Evolutionary conservation across 1,139 yeast species (phyloP), one percentile per base, ranked within the genome.

Genomic region (Nakaseomyces kungkrabaensis): DNA sequence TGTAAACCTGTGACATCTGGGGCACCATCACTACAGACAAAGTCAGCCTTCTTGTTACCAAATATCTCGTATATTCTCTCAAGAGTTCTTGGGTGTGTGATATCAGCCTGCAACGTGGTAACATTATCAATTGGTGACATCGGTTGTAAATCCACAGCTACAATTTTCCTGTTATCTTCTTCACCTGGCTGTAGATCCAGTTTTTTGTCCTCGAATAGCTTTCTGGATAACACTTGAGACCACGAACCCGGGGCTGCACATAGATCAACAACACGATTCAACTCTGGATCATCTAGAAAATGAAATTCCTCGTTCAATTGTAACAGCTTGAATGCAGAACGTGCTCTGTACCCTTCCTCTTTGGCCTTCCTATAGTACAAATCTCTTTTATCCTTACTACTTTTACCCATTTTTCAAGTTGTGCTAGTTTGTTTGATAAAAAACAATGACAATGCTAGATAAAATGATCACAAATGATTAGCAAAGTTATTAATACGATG

Each of bases 171-270:
- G 32, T 62, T 63, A 6, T 51, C 55, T 1, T 61, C 61, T 13
- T 60, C 60, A 25, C 57, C 56, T 6, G 51, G 38, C 36, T 68
- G 74, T 51, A 72, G 71, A 8, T 11, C 25, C 1, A 24, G 4
- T 8, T 27, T 29, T 29, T 26, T 41, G 36, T 68, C 74, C 52
- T 72, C 71, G 56, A 76, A 78, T 44, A 87, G 69, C 56, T 81
- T 83, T 53, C 85, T 70, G 8, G 95, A 80, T n/a, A 92, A 75
- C 1, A 92, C 98, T 65, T 92, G 98, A 1, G 96, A 86, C 98
- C 98, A 92, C 4, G 97, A 88, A 1, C 98, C 98, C 1, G 98
- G 98, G 4, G 98, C 98, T 22, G 98, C 98, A 74, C 98, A 92
- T 41, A 92, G 74, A 69, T 92, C 98, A 8, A 92, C 98, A 5